Percentiles rank a stretch among this genome's conserved stretches.
phyloP scores from a whole-genome alignment of 495 filamentous ascomycete genomes.

The Penicillium taxi region DNA sequence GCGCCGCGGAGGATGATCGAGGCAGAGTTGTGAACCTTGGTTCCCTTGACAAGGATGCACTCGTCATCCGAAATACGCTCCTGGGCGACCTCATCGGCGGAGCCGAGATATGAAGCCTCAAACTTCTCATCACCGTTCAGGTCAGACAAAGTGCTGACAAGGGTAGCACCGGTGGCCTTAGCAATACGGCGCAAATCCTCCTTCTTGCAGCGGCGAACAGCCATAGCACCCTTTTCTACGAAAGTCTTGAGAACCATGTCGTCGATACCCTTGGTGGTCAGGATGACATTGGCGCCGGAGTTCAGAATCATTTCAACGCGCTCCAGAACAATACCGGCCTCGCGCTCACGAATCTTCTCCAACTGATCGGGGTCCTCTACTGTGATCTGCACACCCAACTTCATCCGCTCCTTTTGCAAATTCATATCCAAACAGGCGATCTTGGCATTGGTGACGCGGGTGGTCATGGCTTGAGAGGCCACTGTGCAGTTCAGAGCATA shows the following conservation, averaged over 20 bases:
- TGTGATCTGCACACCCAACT: conserved; percentile 95
- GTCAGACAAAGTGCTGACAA: conserved; percentile 88
- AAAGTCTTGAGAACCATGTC: conserved; percentile 92
- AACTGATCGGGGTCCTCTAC: conserved; percentile 95
- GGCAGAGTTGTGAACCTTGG: conserved; percentile 84
- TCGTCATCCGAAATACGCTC: conserved; percentile 98
- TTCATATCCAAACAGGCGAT: conserved; percentile 98
- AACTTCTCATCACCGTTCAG: conserved; percentile 97
- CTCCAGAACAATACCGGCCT: conserved; percentile 88
- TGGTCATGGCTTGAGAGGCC: conserved; percentile 96
- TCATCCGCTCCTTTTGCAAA: conserved; percentile 97
- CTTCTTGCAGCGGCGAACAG: conserved; percentile 95
- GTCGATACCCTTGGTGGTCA: conserved; percentile 98
- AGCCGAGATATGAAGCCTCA: conserved; percentile 76
- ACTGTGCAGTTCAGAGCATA: conserved; percentile 99
- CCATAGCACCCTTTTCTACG: conserved; percentile 92
- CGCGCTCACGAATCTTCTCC: conserved; percentile 89
- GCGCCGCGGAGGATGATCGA: conserved; percentile 94
- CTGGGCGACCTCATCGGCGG: conserved; percentile 91
- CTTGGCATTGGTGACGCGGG: conserved; percentile 85
- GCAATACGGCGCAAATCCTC: conserved; percentile 95
- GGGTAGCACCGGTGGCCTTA: conserved; percentile 88
- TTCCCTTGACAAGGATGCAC: conserved; percentile 94
- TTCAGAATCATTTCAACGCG: conserved; percentile 96
- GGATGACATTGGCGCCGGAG: conserved; percentile 89